Evolutionary conservation across 106 monocot species (phyloP).

Genomic region (Phalaenopsis aphrodite): DNA sequence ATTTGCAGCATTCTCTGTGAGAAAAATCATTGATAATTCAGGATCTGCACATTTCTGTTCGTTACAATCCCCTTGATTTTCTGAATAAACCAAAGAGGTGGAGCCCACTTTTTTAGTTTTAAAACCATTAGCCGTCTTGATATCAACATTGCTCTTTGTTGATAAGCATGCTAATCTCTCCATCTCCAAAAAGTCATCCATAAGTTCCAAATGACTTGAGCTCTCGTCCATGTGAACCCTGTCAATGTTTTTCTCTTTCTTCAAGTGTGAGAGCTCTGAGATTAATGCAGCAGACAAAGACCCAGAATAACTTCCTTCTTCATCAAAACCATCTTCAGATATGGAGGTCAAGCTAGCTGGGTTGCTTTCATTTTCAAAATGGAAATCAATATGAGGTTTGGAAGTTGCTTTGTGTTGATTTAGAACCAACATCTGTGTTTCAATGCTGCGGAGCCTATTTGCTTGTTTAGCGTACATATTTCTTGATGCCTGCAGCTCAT

Average conservation of each 20-base stretch:
- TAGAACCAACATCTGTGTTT: conserved; percentile 32
- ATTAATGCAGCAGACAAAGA: conserved; percentile 50
- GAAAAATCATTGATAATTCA: background rate
- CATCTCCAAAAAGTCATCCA: conserved; percentile 65
- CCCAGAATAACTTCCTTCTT: conserved; percentile 61
- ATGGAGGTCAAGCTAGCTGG: conserved; percentile 67
- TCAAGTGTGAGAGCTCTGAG: conserved; percentile 59
- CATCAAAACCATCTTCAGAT: conserved; percentile 83
- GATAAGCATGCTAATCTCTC: conserved; percentile 45
- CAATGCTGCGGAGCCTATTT: conserved; percentile 54
- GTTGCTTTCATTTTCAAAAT: conserved; percentile 52
- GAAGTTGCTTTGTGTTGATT: conserved; percentile 37
- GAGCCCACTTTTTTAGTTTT: conserved; percentile 2
- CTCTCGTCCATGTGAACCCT: background rate
- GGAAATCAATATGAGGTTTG: conserved; percentile 30
- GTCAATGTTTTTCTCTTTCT: conserved; percentile 15
- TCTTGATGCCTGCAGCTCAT: conserved; percentile 75
- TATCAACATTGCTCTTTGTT: conserved; percentile 25
- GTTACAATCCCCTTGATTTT: background rate
- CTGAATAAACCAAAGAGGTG: background rate
- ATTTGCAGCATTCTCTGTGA: background rate
- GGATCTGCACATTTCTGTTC: background rate
- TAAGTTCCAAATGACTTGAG: conserved; percentile 23
- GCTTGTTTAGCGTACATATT: conserved; percentile 61
- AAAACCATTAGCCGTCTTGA: conserved; percentile 3